phyloP scores from a whole-genome alignment of 768 basidiomycete genomes.

The Lactarius indigo region DNA sequence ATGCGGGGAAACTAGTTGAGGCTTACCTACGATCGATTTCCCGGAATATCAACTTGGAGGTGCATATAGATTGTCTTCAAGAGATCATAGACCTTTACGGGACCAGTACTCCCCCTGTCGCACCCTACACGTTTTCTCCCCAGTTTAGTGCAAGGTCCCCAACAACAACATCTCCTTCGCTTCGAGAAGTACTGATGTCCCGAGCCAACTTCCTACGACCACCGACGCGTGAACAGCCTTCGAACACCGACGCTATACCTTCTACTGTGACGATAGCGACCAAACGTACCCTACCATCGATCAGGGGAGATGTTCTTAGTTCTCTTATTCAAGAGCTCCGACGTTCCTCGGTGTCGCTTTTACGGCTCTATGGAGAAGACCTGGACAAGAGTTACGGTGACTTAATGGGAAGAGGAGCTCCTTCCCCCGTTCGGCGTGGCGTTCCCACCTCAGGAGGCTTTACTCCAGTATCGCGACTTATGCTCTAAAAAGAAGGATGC shows the following conservation, averaged over 20 bases:
- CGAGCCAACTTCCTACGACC: background rate
- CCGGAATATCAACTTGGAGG: background rate
- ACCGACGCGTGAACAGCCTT: background rate
- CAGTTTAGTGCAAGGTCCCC: background rate
- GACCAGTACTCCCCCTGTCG: background rate
- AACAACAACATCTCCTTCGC: background rate
- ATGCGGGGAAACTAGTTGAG: background rate
- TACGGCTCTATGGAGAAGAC: slow-evolving; percentile 10
- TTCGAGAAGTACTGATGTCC: background rate
- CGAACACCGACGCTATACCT: background rate
- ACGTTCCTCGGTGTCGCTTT: background rate
- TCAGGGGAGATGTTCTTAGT: background rate
- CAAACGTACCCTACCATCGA: background rate
- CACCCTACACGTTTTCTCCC: background rate
- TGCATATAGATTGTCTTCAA: slow-evolving; percentile 3
- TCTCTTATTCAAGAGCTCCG: slow-evolving; percentile 5
- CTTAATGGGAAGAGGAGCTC: background rate
- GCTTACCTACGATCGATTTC: background rate
- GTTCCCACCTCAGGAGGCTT: background rate
- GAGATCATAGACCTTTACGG: background rate
- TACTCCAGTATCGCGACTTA: background rate
- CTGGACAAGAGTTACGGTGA: background rate
- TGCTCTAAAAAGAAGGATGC: background rate
- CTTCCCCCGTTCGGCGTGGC: background rate
- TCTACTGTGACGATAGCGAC: background rate